Conservation (phyloP, 345 rosid species). For the Zanthoxylum bungeanum region DNA sequence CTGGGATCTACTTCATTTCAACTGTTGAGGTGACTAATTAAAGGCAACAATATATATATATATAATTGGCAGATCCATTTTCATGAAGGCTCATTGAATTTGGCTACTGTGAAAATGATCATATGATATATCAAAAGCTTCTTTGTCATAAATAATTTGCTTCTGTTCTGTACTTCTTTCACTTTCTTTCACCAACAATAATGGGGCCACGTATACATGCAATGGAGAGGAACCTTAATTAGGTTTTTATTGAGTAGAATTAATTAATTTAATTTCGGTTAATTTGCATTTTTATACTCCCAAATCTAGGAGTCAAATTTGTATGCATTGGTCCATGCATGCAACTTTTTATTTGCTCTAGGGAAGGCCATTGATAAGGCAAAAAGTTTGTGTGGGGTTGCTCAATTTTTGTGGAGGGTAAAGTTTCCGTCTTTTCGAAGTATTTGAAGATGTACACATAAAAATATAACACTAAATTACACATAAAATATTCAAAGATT, state of each 20-base stretch:
- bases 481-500: too few relatives aligned
- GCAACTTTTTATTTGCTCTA: background rate
- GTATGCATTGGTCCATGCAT: constrained; percentile 3
- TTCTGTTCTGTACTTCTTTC: constrained; percentile 20
- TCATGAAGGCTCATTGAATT: constrained; percentile 10
- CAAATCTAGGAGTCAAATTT: background rate
- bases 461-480: too few relatives aligned
- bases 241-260: too few relatives aligned
- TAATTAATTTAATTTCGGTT: background rate
- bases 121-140: constrained; percentile 22
- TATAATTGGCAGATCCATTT: constrained; percentile 30
- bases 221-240: background rate
- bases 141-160: constrained; percentile 26
- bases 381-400: background rate
- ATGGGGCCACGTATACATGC: constrained; percentile 12
- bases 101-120: constrained; percentile 21
- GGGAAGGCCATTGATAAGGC: constrained; percentile 1
- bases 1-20: constrained; percentile 42
- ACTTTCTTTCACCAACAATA: constrained; percentile 10
- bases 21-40: constrained; percentile 42
- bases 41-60: constrained; percentile 31
- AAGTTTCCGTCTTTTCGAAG: constrained; percentile 3
- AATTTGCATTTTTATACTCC: background rate
- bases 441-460: too few relatives aligned
- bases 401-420: constrained; percentile 11